A percentile compares a stretch with the other conserved stretches of the same genome.
These are phyloP conservation scores for Citrullus colocynthis DNA, from an alignment of 306 rosid genomes.

Conservation along the genomic window DNA sequence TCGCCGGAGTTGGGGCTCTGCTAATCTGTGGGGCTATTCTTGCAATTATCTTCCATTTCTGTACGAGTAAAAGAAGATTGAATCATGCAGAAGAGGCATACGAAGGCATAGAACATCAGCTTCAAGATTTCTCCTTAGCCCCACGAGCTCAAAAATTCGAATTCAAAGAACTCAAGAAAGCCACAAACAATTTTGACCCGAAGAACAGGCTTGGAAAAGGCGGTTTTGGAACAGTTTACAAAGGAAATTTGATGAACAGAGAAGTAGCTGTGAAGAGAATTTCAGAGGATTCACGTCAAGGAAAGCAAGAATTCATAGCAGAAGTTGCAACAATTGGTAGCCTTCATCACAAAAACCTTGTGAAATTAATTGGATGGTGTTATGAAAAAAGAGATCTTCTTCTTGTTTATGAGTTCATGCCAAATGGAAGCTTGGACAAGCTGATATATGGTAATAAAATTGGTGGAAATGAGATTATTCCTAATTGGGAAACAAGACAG, in stretches of 20 bases:
- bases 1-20: conserved; percentile 8
- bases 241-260: conserved; percentile 31
- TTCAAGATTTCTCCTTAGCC: conserved; percentile 33
- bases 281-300: conserved; percentile 55
- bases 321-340: conserved; percentile 78
- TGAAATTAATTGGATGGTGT: conserved; percentile 76
- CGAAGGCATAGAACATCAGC: conserved; percentile 46
- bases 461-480: neutral
- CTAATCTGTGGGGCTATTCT: conserved; percentile 8
- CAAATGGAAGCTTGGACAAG: conserved; percentile 59
- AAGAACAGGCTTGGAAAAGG: conserved; percentile 68
- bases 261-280: conserved; percentile 65
- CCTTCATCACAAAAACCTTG: conserved; percentile 62
- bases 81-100: conserved; percentile 25
- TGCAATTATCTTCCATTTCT: conserved; percentile 9
- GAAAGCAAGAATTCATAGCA: conserved; percentile 67
- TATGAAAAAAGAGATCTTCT: conserved; percentile 57
- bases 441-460: conserved; percentile 20
- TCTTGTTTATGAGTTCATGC: conserved; percentile 80
- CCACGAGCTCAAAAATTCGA: conserved; percentile 33
- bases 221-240: conserved; percentile 73
- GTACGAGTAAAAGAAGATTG: conserved; percentile 8
- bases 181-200: conserved; percentile 45
- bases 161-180: conserved; percentile 31
- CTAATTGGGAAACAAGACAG: conserved; percentile 36